These are phyloP conservation scores for Rhodomyrtus psidioides DNA, from an alignment of 441 rosid species.

Conservation along the genomic window DNA sequence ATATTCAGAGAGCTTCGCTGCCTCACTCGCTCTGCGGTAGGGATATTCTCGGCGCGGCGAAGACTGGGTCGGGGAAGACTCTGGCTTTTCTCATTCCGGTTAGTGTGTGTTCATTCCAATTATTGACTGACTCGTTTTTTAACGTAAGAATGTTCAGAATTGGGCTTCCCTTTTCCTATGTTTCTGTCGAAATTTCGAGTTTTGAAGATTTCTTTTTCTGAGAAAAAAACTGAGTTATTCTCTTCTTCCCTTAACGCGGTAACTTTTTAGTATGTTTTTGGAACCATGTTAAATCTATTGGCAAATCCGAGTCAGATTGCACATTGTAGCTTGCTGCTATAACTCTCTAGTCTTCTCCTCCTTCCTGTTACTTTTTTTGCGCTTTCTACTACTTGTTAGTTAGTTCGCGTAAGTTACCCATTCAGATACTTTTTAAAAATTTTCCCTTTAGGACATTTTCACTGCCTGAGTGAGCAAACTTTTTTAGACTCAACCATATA, in stretches of 20 bases:
- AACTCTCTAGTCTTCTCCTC: background rate
- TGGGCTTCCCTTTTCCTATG: background rate
- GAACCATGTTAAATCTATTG: background rate
- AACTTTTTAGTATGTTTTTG: background rate
- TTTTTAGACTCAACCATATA: background rate
- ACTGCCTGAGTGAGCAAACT: background rate
- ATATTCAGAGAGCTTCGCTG: slow-evolving; percentile 76
- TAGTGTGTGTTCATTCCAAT: slow-evolving; percentile 13
- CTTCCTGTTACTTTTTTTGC: background rate
- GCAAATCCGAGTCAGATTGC: background rate
- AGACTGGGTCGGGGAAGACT: slow-evolving; percentile 95
- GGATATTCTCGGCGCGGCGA: slow-evolving; percentile 88
- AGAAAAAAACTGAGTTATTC: background rate
- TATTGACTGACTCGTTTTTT: background rate
- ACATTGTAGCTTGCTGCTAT: background rate
- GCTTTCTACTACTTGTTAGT: background rate
- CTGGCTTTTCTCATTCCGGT: slow-evolving; percentile 88
- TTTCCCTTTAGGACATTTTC: background rate
- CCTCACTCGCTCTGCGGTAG: slow-evolving; percentile 90
- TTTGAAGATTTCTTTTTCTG: background rate
- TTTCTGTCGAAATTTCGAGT: background rate
- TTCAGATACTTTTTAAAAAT: background rate
- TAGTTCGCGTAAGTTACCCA: background rate
- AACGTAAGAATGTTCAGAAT: background rate
- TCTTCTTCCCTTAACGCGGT: background rate